Conservation (phyloP, 768 basidiomycete species). For the Rubroboletus satanas region DNA sequence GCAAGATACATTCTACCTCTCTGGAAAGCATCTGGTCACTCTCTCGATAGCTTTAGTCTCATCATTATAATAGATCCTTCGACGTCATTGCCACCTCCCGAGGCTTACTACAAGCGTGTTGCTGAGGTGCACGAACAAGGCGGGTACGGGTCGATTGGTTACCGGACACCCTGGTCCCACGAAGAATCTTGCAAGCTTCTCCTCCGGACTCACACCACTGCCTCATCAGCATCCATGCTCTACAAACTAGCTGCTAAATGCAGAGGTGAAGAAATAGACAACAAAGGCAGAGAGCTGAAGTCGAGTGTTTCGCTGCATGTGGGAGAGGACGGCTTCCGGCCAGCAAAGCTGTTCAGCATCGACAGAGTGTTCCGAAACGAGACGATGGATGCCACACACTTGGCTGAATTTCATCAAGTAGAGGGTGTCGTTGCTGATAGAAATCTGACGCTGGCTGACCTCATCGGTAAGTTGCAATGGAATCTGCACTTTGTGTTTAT, state of each 20-base stretch:
- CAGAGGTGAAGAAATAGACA: slow-evolving; percentile 52
- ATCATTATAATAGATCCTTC: slow-evolving; percentile 62
- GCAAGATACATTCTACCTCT: slow-evolving; percentile 98
- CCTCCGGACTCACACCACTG: slow-evolving; percentile 94
- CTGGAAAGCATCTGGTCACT: slow-evolving; percentile 47
- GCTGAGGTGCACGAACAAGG: slow-evolving; percentile 81
- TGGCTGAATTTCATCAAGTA: slow-evolving; percentile 99
- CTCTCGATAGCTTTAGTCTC: neutral
- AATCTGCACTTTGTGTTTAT: neutral
- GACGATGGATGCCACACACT: slow-evolving; percentile 95
- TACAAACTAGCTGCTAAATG: slow-evolving; percentile 88
- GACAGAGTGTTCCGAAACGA: slow-evolving; percentile 99
- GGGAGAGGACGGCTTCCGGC: slow-evolving; percentile 72
- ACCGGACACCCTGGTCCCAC: slow-evolving; percentile 92
- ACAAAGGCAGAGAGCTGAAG: slow-evolving; percentile 25
- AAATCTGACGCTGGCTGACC: slow-evolving; percentile 85
- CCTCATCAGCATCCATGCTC: slow-evolving; percentile 90
- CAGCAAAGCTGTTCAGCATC: slow-evolving; percentile 94
- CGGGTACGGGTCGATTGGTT: slow-evolving; percentile 90
- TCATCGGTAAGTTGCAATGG: slow-evolving; percentile 65
- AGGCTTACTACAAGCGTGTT: slow-evolving; percentile 83
- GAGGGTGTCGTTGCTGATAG: slow-evolving; percentile 98
- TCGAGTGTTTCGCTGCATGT: slow-evolving; percentile 7
- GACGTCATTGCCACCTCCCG: slow-evolving; percentile 66
- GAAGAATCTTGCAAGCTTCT: slow-evolving; percentile 91